Base-by-base conservation (phyloP, 257 asterid genomes). In the Salvia hispanica region DNA sequence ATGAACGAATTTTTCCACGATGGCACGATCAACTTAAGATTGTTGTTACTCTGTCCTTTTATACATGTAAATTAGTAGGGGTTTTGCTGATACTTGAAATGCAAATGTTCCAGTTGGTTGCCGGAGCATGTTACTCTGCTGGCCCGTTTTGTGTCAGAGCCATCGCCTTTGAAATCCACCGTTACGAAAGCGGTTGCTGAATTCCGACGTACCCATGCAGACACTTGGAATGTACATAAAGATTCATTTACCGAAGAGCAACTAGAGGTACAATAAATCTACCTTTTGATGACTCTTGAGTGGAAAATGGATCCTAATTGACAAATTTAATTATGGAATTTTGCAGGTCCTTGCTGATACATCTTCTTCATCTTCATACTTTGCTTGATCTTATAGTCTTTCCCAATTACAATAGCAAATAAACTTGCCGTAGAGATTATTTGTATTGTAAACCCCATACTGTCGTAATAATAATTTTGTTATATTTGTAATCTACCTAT, bases 131-230 rank as follows among this genome's bases (percentile, higher is more conserved):
- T 94, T 50, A 88, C 99, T 36, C 69, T 91, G 67, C 87, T 94
- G 47, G 96, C 99, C 58, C 87, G 78, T 55, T 94, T 94, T 72
- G 98, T 87, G 61, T 86, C 91, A 7, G 99, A 91, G 81, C 86
- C 93, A 10, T 88, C 96, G 53, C 98, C 99, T 50, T 78, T 91
- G 60, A 94, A 94, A 80, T 91, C 98, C n/a, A 91, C 98, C 2
- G 98, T 91, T 58, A 94, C 98, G 18, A 94, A 94, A 81, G 99
- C 99, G 1, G 82, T 94, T 67, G 99, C 99, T 58, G 99, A 91
- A 66, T 94, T 94, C 69, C 95, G 97, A 5, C 95, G 99, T 58
- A 91, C 99, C 68, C 99, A 94, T 79, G 97, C 99, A 39, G 99
- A 94, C 80, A 91, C 95, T 60, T 94, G 99, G 99, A 91, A 83